A percentile compares a stretch with the other conserved stretches of the same genome.
Evolutionary conservation across 257 asterid genomes (phyloP).

Genomic region (Plectranthus barbatus): DNA sequence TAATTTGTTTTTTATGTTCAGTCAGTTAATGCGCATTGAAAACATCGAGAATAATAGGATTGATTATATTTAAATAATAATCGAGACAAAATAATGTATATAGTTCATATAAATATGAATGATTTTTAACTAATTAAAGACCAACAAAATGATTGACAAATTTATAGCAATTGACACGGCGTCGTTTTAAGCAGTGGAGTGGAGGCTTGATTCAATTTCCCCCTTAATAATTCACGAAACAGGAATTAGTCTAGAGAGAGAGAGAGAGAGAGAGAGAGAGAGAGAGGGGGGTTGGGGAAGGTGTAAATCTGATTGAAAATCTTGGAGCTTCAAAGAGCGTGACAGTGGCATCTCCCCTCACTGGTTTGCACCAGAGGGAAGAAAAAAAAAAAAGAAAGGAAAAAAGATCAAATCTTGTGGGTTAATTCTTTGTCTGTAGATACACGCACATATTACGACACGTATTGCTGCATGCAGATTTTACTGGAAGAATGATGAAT

Average conservation of each 20-base stretch:
- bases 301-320: conserved; percentile 33
- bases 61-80: no score
- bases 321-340: conserved; percentile 9
- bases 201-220: not conserved
- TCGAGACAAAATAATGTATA: no score
- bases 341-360: conserved; percentile 23
- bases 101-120: no score
- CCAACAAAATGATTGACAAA: conserved; percentile 20
- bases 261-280: conserved; percentile 1
- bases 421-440: not conserved
- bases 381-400: not conserved
- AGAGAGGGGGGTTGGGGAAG: no score
- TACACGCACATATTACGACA: conserved; percentile 11
- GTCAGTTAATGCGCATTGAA: no score
- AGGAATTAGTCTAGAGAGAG: not conserved
- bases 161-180: conserved; percentile 12
- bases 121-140: conserved; percentile 6
- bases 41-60: no score
- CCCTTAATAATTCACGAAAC: conserved; percentile 9
- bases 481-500: conserved; percentile 20
- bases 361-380: conserved; percentile 29
- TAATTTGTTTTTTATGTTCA: no score
- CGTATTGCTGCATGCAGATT: conserved; percentile 28
- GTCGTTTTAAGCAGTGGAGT: conserved; percentile 13
- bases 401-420: conserved; percentile 5